Conservation (phyloP, 2,329 filamentous ascomycete species). For the Lomentospora prolificans region DNA sequence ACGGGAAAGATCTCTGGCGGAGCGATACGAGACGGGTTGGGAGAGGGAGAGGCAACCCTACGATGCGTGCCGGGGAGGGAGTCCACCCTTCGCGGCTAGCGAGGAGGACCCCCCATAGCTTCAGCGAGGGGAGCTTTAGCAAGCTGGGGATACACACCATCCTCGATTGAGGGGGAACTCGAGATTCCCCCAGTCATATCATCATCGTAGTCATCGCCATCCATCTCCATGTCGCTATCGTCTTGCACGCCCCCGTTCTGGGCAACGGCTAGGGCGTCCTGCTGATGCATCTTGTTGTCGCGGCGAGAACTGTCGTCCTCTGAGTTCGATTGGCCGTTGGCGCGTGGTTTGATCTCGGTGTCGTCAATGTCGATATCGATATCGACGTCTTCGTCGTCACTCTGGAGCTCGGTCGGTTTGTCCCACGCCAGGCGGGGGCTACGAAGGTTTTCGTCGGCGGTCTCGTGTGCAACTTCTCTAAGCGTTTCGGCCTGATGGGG, state of each 20-base stretch:
- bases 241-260: conserved; percentile 51
- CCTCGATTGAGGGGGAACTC: conserved; percentile 96
- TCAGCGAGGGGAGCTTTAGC: background rate
- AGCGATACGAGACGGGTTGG: background rate
- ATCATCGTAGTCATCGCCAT: conserved; percentile 70
- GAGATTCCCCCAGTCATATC: conserved; percentile 99
- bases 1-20: background rate
- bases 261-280: conserved; percentile 49
- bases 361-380: conserved; percentile 10
- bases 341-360: conserved; percentile 15
- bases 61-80: conserved; percentile 24
- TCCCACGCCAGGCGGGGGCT: conserved; percentile 52
- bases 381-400: conserved; percentile 23
- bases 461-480: conserved; percentile 68
- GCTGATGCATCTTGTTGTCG: conserved; percentile 30
- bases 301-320: conserved; percentile 24
- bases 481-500: conserved; percentile 82
- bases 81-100: conserved; percentile 33
- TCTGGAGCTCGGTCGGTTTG: conserved; percentile 17
- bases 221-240: conserved; percentile 57
- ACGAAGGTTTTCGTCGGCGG: conserved; percentile 59
- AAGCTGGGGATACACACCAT: conserved; percentile 63
- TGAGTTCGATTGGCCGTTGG: conserved; percentile 7
- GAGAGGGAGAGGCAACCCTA: conserved; percentile 19
- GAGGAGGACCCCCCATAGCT: background rate